Base-by-base conservation (phyloP, 1,284 basidiomycete species). In the Pterulicium gracile region DNA sequence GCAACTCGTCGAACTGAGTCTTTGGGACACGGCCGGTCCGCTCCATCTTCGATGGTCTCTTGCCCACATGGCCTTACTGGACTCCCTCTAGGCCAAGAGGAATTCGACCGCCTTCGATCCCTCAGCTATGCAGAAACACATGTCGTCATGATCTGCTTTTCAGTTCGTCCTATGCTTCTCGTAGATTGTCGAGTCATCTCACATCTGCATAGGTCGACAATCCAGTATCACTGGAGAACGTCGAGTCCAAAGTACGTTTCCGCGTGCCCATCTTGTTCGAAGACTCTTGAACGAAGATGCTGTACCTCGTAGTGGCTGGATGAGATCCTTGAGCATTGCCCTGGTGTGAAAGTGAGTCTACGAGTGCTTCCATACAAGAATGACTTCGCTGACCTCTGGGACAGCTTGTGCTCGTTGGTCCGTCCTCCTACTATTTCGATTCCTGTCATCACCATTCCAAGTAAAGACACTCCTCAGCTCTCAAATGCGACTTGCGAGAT, bases 1-100 rank as follows among this genome's bases (percentile, higher is more conserved):
- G 24, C 82, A 88, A 54, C 61, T 76, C 17, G 81, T 97, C 10
- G 94, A 98, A 59, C 69, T 98, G 43, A 90, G 89, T 57, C 61
- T 98, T 49, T 98, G 94, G 94, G 95, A 98, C 61, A 97, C 94
- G 35, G 94, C 94, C 32, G 91, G 91, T 89, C 57, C 54, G 79
- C 67, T 45, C 22, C 34, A 49, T 50, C 35, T 20, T 45, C 14
- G 18, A 34, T 47, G 44, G 49, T 44, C 18, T 48, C 22, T 40
- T 49, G 48, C 47, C 10, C 47, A 51, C 51, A 50, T 43, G 51
- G 18, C 27, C 40, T 45, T 44, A 36, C 21, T 47, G 43, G 36
- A 24, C 44, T 22, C 13, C 23, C 34, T 46, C 40, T 59, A 92
- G 93, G 90, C 19, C 92, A 96, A 64, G 94, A 98, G 68, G 94